Evolutionary conservation across 805 yeast genomes (phyloP).

Genomic region (Teunomyces aglyptinius): DNA sequence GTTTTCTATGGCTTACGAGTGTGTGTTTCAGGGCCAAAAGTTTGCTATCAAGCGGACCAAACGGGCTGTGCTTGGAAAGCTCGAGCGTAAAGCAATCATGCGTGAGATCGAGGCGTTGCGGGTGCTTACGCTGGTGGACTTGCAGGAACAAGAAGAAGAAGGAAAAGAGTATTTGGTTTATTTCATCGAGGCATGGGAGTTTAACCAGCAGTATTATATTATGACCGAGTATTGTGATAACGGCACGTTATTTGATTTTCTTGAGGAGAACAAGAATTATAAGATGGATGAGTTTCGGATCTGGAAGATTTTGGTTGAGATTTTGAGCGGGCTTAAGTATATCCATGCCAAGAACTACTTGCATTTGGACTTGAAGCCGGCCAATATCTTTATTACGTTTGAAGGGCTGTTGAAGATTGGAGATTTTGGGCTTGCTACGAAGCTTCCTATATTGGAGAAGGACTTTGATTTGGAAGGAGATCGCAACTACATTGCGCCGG

Average conservation of each 20-base stretch:
- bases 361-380: slow-evolving; percentile 93
- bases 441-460: slow-evolving; percentile 62
- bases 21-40: slow-evolving; percentile 61
- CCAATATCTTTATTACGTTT: slow-evolving; percentile 89
- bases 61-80: slow-evolving; percentile 50
- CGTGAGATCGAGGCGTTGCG: slow-evolving; percentile 77
- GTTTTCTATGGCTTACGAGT: slow-evolving; percentile 85
- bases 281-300: slow-evolving; percentile 94
- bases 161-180: slow-evolving; percentile 78
- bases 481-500: slow-evolving; percentile 97
- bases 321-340: slow-evolving; percentile 73
- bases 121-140: slow-evolving; percentile 30
- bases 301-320: slow-evolving; percentile 91
- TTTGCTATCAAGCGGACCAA: slow-evolving; percentile 90
- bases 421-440: slow-evolving; percentile 93
- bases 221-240: slow-evolving; percentile 96
- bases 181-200: slow-evolving; percentile 84
- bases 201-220: slow-evolving; percentile 70
- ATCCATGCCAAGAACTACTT: slow-evolving; percentile 73
- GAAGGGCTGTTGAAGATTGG: slow-evolving; percentile 94
- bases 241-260: slow-evolving; percentile 80
- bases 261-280: slow-evolving; percentile 69
- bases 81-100: slow-evolving; percentile 57
- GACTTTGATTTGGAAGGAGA: slow-evolving; percentile 94
- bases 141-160: slow-evolving; percentile 47